Base-by-base conservation (phyloP, 2,329 filamentous ascomycete genomes). In the Diplodia intermedia region DNA sequence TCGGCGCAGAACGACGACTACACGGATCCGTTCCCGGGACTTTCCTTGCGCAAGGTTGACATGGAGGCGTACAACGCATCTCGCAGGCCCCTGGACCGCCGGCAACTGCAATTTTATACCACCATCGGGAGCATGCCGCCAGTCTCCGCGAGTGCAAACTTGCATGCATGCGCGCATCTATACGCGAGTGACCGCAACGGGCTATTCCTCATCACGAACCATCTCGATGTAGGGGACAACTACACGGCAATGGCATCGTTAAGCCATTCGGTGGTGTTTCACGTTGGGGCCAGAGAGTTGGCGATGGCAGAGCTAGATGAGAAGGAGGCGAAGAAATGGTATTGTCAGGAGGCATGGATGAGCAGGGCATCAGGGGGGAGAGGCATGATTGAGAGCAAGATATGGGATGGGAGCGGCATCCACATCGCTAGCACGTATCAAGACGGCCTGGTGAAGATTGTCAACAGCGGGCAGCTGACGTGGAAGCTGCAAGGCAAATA, bases 141-240 rank as follows among this genome's bases (percentile, higher is more conserved):
- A 1, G 43, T 73, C 5, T 73, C 73, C 2, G 38, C 71, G 50
- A 73, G 72, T 38, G 73, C 84, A 38, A 88, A 88, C 70, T 74
- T 88, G 20, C 86, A 88, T 70, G 82, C 85, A 0, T 86, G 84
- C 71, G 85, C 85, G 3, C 86, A 88, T 73, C 77, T 87, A 53
- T 88, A 86, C 71, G 83, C 85, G 0, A 85, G 83, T 40, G 86
- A 88, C 71, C 81, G 83, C 29, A 88, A 88, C 68, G 84, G 83
- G 20, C 75, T 87, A 14, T 83, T 84, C 73, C 75, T 86, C 54
- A 80, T 86, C 2, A 79, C 83, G 2, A 84, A 84, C 26, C 82
- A 85, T 18, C 72, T 78, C 8, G 70, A 70, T 6, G 69, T 69
- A 2, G 71, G 70, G 2, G 53, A 74, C 53, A 72, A 75, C 4